Conservation (phyloP, 2,329 filamentous ascomycete genomes). For the Fusarium transvaalense region DNA sequence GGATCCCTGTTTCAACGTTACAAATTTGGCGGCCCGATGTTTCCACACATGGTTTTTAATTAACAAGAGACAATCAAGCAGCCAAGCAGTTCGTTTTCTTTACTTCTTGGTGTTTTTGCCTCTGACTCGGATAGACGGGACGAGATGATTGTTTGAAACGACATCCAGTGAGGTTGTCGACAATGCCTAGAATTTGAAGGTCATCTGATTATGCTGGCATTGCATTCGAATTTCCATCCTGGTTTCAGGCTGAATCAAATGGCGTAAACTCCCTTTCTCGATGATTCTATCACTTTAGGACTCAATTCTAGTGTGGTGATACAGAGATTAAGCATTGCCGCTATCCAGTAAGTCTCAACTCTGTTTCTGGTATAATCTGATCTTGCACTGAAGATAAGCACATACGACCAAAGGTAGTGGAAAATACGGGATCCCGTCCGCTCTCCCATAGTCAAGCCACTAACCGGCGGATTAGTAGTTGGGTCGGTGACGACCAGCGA, state of each 20-base stretch:
- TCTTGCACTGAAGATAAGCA: rapidly evolving
- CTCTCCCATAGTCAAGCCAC: conserved; percentile 35
- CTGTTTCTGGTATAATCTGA: rapidly evolving
- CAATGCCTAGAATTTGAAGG: neutral
- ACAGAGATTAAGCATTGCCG: neutral
- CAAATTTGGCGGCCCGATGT: conserved; percentile 13
- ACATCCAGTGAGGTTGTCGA: neutral
- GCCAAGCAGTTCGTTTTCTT: neutral
- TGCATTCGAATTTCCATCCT: neutral
- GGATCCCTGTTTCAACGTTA: conserved; percentile 20
- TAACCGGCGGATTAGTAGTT: conserved; percentile 36
- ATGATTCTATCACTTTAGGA: neutral
- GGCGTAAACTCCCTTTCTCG: neutral
- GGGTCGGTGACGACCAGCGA: conserved; percentile 37
- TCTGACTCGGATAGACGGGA: conserved; percentile 1
- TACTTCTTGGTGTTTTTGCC: neutral
- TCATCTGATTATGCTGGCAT: conserved; percentile 3
- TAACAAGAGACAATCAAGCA: neutral
- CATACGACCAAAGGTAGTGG: conserved; percentile 34
- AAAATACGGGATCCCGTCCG: conserved; percentile 37
- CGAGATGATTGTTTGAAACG: neutral
- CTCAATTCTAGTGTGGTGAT: neutral
- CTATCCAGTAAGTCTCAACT: too few species aligned
- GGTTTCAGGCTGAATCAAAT: neutral
- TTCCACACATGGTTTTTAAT: neutral